These are phyloP conservation scores for Mediolabrus comicus DNA, from an alignment of 108 stramenopile species.

Conservation along the genomic window DNA sequence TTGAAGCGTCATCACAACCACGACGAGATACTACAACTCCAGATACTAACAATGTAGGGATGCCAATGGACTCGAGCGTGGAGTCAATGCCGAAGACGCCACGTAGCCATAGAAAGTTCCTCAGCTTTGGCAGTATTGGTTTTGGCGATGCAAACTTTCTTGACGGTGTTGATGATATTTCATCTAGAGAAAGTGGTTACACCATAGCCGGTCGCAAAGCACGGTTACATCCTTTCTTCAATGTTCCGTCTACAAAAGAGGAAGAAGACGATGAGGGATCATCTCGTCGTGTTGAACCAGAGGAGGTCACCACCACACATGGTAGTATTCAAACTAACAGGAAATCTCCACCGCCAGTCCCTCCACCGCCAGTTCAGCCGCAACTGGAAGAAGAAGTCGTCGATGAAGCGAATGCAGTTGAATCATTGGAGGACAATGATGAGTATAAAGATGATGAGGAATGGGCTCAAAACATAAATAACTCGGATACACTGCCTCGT, in stretches of 20 bases:
- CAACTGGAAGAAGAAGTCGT: background rate
- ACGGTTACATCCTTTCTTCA: background rate
- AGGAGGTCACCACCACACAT: background rate
- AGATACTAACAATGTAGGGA: background rate
- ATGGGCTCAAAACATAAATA: background rate
- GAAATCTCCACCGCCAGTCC: no score
- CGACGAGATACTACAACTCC: background rate
- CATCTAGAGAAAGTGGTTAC: conserved; percentile 28
- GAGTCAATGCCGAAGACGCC: conserved; percentile 16
- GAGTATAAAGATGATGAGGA: background rate
- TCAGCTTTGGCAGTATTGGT: conserved; percentile 4
- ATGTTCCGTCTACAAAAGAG: background rate
- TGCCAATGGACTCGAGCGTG: background rate
- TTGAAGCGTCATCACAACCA: background rate
- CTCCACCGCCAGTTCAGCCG: background rate
- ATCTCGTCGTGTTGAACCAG: background rate
- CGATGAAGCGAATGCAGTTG: background rate
- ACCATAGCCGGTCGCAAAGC: background rate
- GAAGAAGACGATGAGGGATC: background rate
- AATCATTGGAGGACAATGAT: background rate
- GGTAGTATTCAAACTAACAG: background rate
- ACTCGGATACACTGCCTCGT: background rate
- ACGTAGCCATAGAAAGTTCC: background rate
- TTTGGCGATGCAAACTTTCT: conserved; percentile 31
- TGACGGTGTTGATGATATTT: conserved; percentile 3